These are phyloP conservation scores for Candida jianshihensis DNA, from an alignment of 805 yeast genomes.

Conservation along the genomic window DNA sequence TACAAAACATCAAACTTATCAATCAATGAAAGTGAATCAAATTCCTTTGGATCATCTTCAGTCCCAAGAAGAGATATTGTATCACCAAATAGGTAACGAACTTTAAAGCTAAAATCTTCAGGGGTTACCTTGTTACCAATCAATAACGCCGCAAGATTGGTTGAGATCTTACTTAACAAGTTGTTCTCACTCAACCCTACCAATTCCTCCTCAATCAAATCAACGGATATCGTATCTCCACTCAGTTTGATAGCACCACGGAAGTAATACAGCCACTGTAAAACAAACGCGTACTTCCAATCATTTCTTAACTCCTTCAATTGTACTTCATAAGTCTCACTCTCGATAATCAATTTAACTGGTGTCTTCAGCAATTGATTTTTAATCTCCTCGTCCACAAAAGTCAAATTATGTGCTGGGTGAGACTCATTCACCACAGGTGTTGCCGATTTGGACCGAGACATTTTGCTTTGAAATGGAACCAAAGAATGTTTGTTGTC, in stretches of 20 bases:
- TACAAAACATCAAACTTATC: conserved; percentile 46
- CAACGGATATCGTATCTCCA: conserved; percentile 49
- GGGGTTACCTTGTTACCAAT: conserved; percentile 17
- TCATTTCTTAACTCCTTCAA: conserved; percentile 29
- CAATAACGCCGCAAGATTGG: conserved; percentile 14
- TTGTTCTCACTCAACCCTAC: conserved; percentile 36
- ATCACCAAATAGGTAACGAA: conserved; percentile 21
- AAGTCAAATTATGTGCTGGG: conserved; percentile 20
- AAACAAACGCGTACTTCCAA: conserved; percentile 31
- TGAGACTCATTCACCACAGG: conserved; percentile 16
- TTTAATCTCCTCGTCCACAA: conserved; percentile 28
- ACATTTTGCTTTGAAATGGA: no score
- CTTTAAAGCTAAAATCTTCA: conserved; percentile 22
- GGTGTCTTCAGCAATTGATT: conserved; percentile 34
- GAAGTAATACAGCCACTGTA: conserved; percentile 52
- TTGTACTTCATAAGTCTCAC: conserved; percentile 25
- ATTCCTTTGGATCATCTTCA: conserved; percentile 24
- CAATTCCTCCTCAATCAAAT: conserved; percentile 52
- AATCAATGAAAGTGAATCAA: conserved; percentile 32
- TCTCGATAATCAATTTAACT: conserved; percentile 29
- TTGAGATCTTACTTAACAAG: conserved; percentile 37
- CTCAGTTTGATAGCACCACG: conserved; percentile 44
- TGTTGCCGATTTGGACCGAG: conserved; percentile 16
- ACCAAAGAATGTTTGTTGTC: no score
- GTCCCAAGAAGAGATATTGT: conserved; percentile 16